These are phyloP conservation scores for Pichia norvegensis DNA, from an alignment of 1,139 yeast genomes.

Conservation along the genomic window DNA sequence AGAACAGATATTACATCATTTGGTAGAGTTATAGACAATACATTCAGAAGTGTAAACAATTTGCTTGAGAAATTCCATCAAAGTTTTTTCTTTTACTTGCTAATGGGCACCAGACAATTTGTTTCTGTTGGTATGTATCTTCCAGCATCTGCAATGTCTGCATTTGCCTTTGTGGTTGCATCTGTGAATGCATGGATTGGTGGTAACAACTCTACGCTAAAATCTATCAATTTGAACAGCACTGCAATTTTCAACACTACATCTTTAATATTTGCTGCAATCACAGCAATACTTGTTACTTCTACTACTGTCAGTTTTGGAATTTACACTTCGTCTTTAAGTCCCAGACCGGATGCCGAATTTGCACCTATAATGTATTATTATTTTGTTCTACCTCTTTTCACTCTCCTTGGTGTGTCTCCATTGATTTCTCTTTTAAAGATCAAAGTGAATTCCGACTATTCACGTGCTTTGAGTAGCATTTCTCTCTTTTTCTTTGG, in stretches of 20 bases:
- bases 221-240: conserved; percentile 12
- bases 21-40: conserved; percentile 84
- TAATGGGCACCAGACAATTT: conserved; percentile 70
- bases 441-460: conserved; percentile 15
- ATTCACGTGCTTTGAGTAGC: conserved; percentile 34
- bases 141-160: conserved; percentile 74
- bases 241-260: conserved; percentile 9
- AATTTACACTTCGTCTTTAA: conserved; percentile 10
- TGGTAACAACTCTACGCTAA: conserved; percentile 24
- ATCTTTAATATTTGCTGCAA: conserved; percentile 19
- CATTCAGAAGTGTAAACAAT: conserved; percentile 84
- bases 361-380: conserved; percentile 3
- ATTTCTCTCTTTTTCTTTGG: conserved; percentile 44
- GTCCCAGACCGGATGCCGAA: conserved; percentile 5
- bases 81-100: conserved; percentile 85
- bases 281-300: conserved; percentile 14
- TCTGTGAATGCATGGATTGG: conserved; percentile 55
- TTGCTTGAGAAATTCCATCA: conserved; percentile 93
- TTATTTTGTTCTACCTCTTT: conserved; percentile 8
- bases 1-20: conserved; percentile 78
- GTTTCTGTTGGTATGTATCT: conserved; percentile 92
- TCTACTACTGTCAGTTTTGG: conserved; percentile 16
- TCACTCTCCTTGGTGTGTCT: neutral
- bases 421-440: conserved; percentile 12
- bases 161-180: conserved; percentile 63